Base-by-base conservation (phyloP, 176 grass and related monocot genomes). In the Dendrocalamus sinicus region DNA sequence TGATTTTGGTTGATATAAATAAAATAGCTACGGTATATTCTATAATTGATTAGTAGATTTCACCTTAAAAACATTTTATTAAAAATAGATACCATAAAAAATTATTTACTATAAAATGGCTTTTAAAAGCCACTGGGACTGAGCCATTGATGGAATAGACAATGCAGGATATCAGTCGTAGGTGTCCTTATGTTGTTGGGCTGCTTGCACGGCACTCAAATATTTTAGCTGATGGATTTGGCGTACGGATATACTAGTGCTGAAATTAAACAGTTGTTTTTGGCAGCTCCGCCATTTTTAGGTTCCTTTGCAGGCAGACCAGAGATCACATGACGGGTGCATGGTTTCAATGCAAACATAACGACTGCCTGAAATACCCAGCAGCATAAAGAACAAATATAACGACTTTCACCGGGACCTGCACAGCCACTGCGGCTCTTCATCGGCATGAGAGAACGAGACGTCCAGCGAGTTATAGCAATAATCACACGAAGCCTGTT, bases 241-340 rank as follows among this genome's bases (percentile, higher is more conserved):
- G 35, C 35, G 35, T 68, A 35, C 7, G 15, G 35, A 68, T 23
- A 23, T 59, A 68, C 45, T 11, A 12, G 6, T n/a, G 1, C 70
- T 16, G 13, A 0, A 51, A 26, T 52, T 74, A 32, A 19, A 16
- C 50, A 51, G 10, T 26, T n/a, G 32, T 15, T 1, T 15, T 77
- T 2, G 17, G 20, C 12, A 24, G 35, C 8, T 54, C 44, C 4
- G 41, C 22, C 58, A 45, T 17, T 19, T 14, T 61, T 61, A 22
- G 55, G 5, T 17, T 4, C 57, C 15, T 9, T 1, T 2, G 57
- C 35, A 19, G 22, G 54, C 54, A 9, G 54, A 58, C 57, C 76
- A 78, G 40, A 63, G 66, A 81, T 54, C 30, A 24, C 50, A 70
- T 28, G 39, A 71, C 54, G 50, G n/a, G 51, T 11, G 65, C 32